These are phyloP conservation scores for Rosa chinensis DNA, from an alignment of 306 rosid species.

Conservation along the genomic window DNA sequence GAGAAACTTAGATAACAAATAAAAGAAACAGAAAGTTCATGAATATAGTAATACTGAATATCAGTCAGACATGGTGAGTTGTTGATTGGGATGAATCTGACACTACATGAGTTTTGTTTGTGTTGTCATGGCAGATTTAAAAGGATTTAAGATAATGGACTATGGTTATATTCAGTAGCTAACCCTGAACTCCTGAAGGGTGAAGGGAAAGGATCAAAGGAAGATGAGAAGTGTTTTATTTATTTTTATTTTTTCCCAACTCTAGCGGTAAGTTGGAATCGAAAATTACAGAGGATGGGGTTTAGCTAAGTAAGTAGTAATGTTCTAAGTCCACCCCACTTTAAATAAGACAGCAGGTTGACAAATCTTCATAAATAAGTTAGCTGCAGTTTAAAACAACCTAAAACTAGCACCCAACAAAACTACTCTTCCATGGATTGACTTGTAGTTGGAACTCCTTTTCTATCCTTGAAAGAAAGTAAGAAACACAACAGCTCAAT, in stretches of 20 bases:
- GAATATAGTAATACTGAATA: not conserved
- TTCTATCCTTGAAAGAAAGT: not conserved
- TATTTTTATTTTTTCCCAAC: no score
- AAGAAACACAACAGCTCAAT: not conserved
- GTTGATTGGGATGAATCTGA: not conserved
- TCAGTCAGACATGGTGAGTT: not conserved
- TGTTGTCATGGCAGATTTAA: not conserved
- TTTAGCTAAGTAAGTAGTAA: no score
- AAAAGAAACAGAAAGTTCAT: not conserved
- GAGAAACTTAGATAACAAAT: not conserved
- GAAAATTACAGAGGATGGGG: no score
- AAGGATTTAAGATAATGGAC: not conserved
- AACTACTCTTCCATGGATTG: not conserved
- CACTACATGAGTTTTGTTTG: not conserved
- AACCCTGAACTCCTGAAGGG: not conserved
- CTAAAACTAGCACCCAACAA: not conserved
- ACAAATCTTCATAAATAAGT: not conserved
- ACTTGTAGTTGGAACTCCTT: slow-evolving; percentile 21
- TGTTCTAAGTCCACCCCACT: no score
- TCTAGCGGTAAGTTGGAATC: no score
- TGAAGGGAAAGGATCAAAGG: no score
- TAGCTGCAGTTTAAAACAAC: not conserved
- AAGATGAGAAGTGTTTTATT: no score
- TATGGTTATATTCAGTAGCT: not conserved
- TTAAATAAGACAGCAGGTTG: no score